Percentiles rank a stretch among this genome's conserved stretches.
These are phyloP conservation scores for Bimuria novae-zelandiae DNA, from an alignment of 2,329 filamentous ascomycete species.

Conservation along the genomic window DNA sequence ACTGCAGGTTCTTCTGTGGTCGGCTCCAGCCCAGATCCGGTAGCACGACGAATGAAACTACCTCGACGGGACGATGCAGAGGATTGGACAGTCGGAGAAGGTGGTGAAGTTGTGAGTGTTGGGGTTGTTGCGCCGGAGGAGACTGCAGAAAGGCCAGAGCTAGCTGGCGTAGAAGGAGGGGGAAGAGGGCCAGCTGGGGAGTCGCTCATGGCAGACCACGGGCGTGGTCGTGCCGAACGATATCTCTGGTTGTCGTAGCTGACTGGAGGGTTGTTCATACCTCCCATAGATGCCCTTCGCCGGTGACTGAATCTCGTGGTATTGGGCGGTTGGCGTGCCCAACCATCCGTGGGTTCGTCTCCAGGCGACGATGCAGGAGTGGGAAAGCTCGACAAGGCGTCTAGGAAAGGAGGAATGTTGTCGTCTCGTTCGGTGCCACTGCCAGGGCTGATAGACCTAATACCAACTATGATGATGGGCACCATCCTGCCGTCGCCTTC, in stretches of 20 bases:
- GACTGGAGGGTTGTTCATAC: constrained; percentile 53
- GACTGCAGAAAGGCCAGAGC: constrained; percentile 59
- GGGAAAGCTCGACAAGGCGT: constrained; percentile 56
- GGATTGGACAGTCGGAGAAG: constrained; percentile 43
- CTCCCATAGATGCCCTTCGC: constrained; percentile 59
- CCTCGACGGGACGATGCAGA: constrained; percentile 44
- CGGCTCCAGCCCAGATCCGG: constrained; percentile 49
- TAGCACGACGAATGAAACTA: constrained; percentile 46
- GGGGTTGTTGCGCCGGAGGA: constrained; percentile 57
- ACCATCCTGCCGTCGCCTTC: constrained; percentile 62
- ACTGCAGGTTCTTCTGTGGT: constrained; percentile 49
- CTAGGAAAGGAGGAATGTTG: constrained; percentile 55
- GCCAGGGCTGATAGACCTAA: constrained; percentile 65
- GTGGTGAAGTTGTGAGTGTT: constrained; percentile 34
- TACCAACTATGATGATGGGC: constrained; percentile 71
- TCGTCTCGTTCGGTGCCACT: constrained; percentile 52
- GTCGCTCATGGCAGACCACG: constrained; percentile 55
- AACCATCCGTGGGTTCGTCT: constrained; percentile 55
- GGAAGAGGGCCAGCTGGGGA: constrained; percentile 63
- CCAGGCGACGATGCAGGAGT: constrained; percentile 51
- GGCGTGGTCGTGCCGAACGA: constrained; percentile 49
- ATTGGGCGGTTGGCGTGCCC: constrained; percentile 59
- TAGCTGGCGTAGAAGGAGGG: constrained; percentile 67
- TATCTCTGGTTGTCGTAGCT: constrained; percentile 59
- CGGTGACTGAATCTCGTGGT: constrained; percentile 60